Base-by-base conservation (phyloP, 1,139 yeast genomes). In the Neolecta irregularis region DNA sequence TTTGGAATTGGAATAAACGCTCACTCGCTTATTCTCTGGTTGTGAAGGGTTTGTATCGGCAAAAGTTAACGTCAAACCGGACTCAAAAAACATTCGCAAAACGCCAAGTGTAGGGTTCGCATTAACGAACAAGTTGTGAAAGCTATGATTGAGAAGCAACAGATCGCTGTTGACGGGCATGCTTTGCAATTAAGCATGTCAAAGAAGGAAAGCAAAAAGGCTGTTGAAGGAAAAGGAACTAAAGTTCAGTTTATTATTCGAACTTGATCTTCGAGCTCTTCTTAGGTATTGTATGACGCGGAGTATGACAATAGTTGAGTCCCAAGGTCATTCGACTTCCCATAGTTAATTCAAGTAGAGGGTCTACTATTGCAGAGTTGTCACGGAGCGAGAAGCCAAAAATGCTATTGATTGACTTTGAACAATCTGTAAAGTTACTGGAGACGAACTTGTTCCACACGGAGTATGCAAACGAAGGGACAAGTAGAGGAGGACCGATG, bases 291-390 rank as follows among this genome's bases (percentile, higher is more conserved):
- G 20, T 28, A 20, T 28, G 21, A 85, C 38, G 75, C 94, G 2
- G 20, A 20, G 20, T 28, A 15, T 25, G 18, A 25, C 13, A 7
- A 15, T 8, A 16, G 20, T 15, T 2, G 13, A 28, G 52, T 21
- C 51, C 24, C 88, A 85, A 61, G 99, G 98, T 41, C 85, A 80
- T 85, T 32, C 75, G 98, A 54, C 88, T 88, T 35, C 99, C 99
- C 20, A 78, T 85, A 62, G 92, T 88, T 64, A 78, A 77, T 54
- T 70, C 85, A 24, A 93, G 95, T 11, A 72, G 98, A 55, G 99
- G 99, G 53, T 88, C 88, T 62, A 98, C 98, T 0, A 91, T 88
- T 56, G 94, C 91, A 33, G 99, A 88, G 57, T 78, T 51, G 64
- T 77, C 13, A 63, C 91, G 32, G 67, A 81, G 28, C 80, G 83